Evolutionary conservation across 1,284 basidiomycete genomes (phyloP), one percentile per base, ranked within the genome.

Genomic region (Lentinula novae-zelandiae): DNA sequence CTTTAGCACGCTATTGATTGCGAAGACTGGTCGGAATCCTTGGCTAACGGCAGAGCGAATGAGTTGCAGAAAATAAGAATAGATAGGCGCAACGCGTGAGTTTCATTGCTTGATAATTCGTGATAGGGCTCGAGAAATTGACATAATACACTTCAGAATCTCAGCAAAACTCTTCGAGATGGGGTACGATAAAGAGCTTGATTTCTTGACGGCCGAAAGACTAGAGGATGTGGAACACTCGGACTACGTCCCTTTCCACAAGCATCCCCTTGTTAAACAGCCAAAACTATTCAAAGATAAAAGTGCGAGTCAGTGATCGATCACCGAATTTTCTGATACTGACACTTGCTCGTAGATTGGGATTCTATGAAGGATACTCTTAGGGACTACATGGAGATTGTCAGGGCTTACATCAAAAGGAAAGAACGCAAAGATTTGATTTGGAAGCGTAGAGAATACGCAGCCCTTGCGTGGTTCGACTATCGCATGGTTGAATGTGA

Each of bases 381-480:
- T n/a, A 38, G 4, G 34, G 34, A 20, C 2, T 38, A 53, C 51
- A 53, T 53, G 51, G 34, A 53, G n/a, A 53, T 20, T 20, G 51
- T 38, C 36, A 38, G 34, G 17, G 34, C 31, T 15, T 38, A 38
- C 49, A 51, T 51, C 44, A 31, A 36, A 48, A 44, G 4, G 3
- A 48, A 27, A 42, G 69, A 72, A 31, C 69, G 68, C 27, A 60
- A 64, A 1, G n/a, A 42, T 2, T 40, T 71, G 5, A 46, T 71
- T 5, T 66, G 64, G 12, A 39, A 62, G n/a, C 69, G 73, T 2
- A 67, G 68, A 34, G 39, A 44, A 7, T 15, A 60, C 9, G 65
- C 70, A 20, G 60, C 69, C 17, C 52, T 63, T 0, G 63, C 63
- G 0, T 75, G 72, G 66, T 54, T 65, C 20, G 36, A 57, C 10